Evolutionary conservation across 106 monocot genomes (phyloP), one percentile per base, ranked within the genome.

Genomic region (Dendrobium nobile): DNA sequence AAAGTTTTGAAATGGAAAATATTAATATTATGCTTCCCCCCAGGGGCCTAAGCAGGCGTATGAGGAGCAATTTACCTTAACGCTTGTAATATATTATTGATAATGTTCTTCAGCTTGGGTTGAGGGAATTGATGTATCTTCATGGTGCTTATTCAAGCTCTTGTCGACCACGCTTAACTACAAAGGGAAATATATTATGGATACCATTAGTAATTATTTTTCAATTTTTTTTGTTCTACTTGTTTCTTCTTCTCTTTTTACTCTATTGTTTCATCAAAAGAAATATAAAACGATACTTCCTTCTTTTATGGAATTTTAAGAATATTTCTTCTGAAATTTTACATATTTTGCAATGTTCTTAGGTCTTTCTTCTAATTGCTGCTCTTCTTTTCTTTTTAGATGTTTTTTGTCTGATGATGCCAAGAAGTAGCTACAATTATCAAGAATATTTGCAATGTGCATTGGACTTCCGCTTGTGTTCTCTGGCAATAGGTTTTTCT

Each of bases 361-460:
- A 19, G 20, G 28, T 41, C 45, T 6, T 33, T 79, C 41, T 73
- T 84, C 77, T 84, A 75, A 82, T 84, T 7, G 41, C 7, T 43
- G 27, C 77, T 68, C 77, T 27, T 43, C 11, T 18, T 78, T 79
- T 79, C 20, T 54, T 80, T 85, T 61, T 84, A 98, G 98, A 89
- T 98, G 98, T 80, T 98, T 98, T 78, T 80, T 98, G 67, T 95
- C 98, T 2, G 74, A 16, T 79, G 95, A 93, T 70, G 84, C 88
- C 48, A 86, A 82, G 77, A 78, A 73, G 56, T 93, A 79, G 79
- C 91, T 83, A 42, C 73, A n/a, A 86, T 95, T 47, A 84, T 98
- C 40, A 88, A 85, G 83, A 91, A 80, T 85, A 92, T 83, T 78
- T 98, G 82, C 98, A 91, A 72, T 91, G 89, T 86, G 94, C 92